Evolutionary conservation across 1,284 basidiomycete species (phyloP).

Genomic region (Cryptococcus sp.): DNA sequence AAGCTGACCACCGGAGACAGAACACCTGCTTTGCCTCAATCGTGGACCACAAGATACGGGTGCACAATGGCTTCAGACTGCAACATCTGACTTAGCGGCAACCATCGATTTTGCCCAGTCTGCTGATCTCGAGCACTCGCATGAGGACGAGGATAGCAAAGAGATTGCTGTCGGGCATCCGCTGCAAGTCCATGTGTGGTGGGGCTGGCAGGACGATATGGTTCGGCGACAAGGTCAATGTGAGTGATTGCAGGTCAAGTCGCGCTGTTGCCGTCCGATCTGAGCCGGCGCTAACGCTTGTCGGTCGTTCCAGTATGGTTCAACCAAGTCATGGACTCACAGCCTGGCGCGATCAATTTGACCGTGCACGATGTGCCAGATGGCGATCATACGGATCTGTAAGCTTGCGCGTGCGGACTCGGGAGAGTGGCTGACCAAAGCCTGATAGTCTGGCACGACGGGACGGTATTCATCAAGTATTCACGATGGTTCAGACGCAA

Average conservation of each 20-base stretch:
- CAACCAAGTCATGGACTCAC: slow-evolving; percentile 21
- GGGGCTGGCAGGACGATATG: slow-evolving; percentile 36
- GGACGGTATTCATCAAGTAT: slow-evolving; percentile 31
- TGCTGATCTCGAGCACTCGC: background rate
- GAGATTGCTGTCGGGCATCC: slow-evolving; percentile 2
- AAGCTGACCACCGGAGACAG: slow-evolving; percentile 13
- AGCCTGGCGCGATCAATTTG: slow-evolving; percentile 19
- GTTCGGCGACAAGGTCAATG: slow-evolving; percentile 32
- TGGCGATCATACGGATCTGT: slow-evolving; percentile 37
- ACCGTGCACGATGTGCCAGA: slow-evolving; percentile 32
- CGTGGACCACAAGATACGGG: slow-evolving; percentile 41
- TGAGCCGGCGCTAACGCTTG: background rate
- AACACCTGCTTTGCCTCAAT: slow-evolving; percentile 50
- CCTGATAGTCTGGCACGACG: slow-evolving; percentile 12
- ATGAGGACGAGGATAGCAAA: background rate
- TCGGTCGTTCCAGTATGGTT: slow-evolving; percentile 23
- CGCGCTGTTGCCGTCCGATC: background rate
- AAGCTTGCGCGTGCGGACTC: background rate
- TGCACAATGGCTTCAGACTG: slow-evolving; percentile 38
- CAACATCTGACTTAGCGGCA: slow-evolving; percentile 29
- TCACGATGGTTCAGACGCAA: slow-evolving; percentile 19
- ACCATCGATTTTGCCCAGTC: slow-evolving; percentile 18
- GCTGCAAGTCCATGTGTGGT: slow-evolving; percentile 31
- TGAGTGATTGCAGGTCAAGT: slow-evolving; percentile 10
- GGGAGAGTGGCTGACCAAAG: background rate